Conservation (phyloP, 768 basidiomycete genomes). For the Leccinum ochraceum region DNA sequence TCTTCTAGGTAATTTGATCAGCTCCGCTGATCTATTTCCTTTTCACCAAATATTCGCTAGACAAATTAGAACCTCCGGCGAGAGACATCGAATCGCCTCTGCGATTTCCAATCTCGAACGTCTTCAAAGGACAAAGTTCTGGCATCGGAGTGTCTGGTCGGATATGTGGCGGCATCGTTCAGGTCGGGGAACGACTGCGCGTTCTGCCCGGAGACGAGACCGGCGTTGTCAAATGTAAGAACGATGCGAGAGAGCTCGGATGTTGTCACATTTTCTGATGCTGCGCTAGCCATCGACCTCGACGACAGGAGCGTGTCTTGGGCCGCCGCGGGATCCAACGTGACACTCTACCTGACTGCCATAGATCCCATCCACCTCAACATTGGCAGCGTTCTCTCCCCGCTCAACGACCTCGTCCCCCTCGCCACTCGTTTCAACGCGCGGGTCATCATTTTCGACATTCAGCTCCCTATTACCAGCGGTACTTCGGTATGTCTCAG, state of each 20-base stretch:
- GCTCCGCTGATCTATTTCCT: background rate
- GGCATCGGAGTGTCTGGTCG: slow-evolving; percentile 80
- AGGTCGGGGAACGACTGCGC: slow-evolving; percentile 86
- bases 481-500: slow-evolving; percentile 70
- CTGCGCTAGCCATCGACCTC: slow-evolving; percentile 70
- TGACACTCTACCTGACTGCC: slow-evolving; percentile 77
- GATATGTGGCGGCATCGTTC: slow-evolving; percentile 84
- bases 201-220: slow-evolving; percentile 93
- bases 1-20: slow-evolving; percentile 60
- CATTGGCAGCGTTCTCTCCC: slow-evolving; percentile 89
- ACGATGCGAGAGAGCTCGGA: background rate
- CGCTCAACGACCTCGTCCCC: slow-evolving; percentile 67
- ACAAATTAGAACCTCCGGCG: slow-evolving; percentile 76
- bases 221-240: slow-evolving; percentile 70
- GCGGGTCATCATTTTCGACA: slow-evolving; percentile 91
- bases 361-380: slow-evolving; percentile 86
- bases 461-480: slow-evolving; percentile 82
- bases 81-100: slow-evolving; percentile 77
- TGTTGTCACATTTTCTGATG: slow-evolving; percentile 1
- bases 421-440: slow-evolving; percentile 79
- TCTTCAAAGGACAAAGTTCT: slow-evolving; percentile 87
- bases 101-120: slow-evolving; percentile 90
- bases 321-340: slow-evolving; percentile 89
- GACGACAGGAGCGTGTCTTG: slow-evolving; percentile 79
- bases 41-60: slow-evolving; percentile 40